Percentiles rank a stretch among this genome's conserved stretches.
Evolutionary conservation across 202 grass and related monocot genomes (phyloP).

Genomic region (Setaria viridis): DNA sequence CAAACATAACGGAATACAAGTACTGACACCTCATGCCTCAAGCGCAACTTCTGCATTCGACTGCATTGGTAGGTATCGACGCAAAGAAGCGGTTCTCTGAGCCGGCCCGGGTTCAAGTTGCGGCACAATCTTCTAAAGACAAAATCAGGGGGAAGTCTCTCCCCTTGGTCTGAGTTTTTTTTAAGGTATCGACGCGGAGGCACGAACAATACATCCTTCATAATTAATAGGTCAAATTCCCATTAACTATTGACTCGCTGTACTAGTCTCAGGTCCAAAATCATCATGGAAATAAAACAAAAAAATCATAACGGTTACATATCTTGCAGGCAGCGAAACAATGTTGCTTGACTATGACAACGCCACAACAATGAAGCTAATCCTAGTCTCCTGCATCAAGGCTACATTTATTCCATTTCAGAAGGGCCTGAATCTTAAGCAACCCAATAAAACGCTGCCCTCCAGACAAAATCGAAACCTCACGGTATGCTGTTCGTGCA

Average conservation of each 20-base stretch:
- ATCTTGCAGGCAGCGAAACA: background rate
- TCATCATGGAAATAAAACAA: background rate
- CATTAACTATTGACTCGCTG: background rate
- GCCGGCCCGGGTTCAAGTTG: no score
- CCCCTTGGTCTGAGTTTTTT: no score
- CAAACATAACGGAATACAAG: background rate
- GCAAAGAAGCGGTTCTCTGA: no score
- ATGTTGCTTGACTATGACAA: constrained; percentile 3
- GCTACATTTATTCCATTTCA: constrained; percentile 17
- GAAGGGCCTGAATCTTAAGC: background rate
- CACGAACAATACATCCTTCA: background rate
- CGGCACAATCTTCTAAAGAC: no score
- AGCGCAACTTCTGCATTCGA: background rate
- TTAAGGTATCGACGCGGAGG: background rate
- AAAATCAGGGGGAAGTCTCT: no score
- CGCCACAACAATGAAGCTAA: background rate
- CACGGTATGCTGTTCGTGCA: background rate
- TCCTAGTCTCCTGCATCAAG: background rate
- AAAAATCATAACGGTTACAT: background rate
- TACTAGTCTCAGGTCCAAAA: background rate
- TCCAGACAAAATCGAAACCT: background rate
- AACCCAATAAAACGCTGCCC: background rate
- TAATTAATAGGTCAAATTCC: constrained; percentile 9
- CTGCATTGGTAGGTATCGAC: background rate
- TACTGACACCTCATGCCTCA: background rate